Base-by-base conservation (phyloP, 2,329 filamentous ascomycete genomes). In the Penicillium sp. region DNA sequence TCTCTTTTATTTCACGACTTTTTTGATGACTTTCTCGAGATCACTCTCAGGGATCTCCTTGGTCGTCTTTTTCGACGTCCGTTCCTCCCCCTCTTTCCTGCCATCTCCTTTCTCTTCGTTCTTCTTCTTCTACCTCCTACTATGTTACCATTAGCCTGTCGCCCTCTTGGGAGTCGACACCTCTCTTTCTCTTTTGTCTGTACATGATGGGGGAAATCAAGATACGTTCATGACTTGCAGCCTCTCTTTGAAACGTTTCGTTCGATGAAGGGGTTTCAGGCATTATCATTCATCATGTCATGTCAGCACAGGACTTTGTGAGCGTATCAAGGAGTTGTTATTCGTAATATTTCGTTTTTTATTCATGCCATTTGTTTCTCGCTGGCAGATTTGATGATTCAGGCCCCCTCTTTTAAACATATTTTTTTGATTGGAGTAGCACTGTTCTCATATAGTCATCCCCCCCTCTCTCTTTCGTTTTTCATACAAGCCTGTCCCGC, bases 151-250 rank as follows among this genome's bases (percentile, higher is more conserved):
- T 52, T 56, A 61, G 48, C 61, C 56, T 62, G 53, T 45, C 61
- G 54, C 51, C 56, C 59, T 49, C 57, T 53, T n/a, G 35, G 36
- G 49, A 49, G 45, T 42, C 44, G 57, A 58, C 49, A 48, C 60
- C 31, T 58, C 57, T 65, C 47, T 56, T 57, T 55, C 56, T 57
- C 52, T 61, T 62, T 65, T 61, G 54, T 58, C 60, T 69, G 70
- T 67, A 68, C 64, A 70, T 71, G 62, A 60, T 66, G 61, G 60
- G 65, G 65, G 64, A 67, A 68, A 60, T 50, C 58, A 58, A 59
- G 55, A 60, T 52, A 58, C 57, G 49, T 56, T 64, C 64, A 68
- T 64, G 64, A 65, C 66, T 62, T 45, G 47, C 17, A 51, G 53
- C 45, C 50, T 43, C 33, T 50, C 25, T 39, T 39, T 55, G 9